phyloP scores from a whole-genome alignment of 192 early-diverging fungal species.

The Linnemannia hyalina region DNA sequence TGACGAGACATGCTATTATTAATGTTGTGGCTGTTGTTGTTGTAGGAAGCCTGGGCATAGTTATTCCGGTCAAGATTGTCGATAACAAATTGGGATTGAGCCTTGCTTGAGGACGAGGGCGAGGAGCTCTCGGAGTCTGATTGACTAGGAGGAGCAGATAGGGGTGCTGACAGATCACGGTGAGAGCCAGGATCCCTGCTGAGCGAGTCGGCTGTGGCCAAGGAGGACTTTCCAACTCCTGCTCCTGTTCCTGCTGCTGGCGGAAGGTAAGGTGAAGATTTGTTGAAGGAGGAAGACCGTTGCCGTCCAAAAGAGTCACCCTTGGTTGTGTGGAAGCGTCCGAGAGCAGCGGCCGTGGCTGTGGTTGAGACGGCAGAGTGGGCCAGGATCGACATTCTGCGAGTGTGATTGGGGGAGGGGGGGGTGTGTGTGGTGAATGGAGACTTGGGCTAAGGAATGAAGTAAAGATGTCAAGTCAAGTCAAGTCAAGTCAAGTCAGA shows the following conservation, averaged over 20 bases:
- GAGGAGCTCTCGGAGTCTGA: constrained; percentile 11
- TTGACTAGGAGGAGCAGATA: not conserved
- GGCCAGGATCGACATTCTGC: constrained; percentile 22
- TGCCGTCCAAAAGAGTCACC: constrained; percentile 24
- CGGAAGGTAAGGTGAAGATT: not conserved
- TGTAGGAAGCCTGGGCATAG: constrained; percentile 23
- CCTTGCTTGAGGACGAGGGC: constrained; percentile 11
- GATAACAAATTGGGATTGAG: constrained; percentile 11
- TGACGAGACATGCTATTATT: not conserved
- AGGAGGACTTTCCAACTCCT: not conserved
- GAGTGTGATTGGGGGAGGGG: not conserved
- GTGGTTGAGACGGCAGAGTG: constrained; percentile 21
- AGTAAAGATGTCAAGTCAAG: not conserved
- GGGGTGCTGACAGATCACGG: constrained; percentile 18
- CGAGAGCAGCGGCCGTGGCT: constrained; percentile 26
- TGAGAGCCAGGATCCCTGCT: not conserved
- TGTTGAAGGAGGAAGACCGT: constrained; percentile 41
- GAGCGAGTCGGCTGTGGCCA: not conserved
- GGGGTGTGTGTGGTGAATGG: not conserved
- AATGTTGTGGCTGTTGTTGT: not conserved
- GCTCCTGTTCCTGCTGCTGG: constrained; percentile 4
- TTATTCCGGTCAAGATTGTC: constrained; percentile 43
- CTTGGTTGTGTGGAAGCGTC: constrained; percentile 27
- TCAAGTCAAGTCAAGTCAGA: not conserved
- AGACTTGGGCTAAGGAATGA: not conserved